A percentile compares a stretch with the other conserved stretches of the same genome.
Evolutionary conservation across 2,329 filamentous ascomycete genomes (phyloP).

Genomic region (Aureobasidium sp.): DNA sequence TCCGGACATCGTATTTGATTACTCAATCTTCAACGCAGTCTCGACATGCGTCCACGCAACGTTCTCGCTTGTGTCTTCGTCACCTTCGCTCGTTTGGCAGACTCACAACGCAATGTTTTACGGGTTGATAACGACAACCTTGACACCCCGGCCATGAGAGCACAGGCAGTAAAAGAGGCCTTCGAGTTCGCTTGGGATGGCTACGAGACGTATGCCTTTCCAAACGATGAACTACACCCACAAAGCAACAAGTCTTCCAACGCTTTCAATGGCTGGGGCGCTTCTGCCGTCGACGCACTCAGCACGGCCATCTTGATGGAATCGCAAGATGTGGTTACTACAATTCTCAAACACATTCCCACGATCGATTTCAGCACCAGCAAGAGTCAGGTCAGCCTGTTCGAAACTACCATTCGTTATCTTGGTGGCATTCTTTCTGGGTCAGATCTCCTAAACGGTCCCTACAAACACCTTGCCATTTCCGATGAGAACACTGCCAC

Average conservation of each 20-base stretch:
- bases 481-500: conserved; percentile 44
- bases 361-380: conserved; percentile 62
- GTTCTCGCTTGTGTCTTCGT: not conserved
- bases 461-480: conserved; percentile 28
- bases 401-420: conserved; percentile 88
- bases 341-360: conserved; percentile 65
- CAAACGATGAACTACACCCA: conserved; percentile 67
- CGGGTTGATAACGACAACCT: not conserved
- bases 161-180: conserved; percentile 55
- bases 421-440: conserved; percentile 72
- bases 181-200: conserved; percentile 67
- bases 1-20: no score
- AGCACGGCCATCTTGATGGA: conserved; percentile 74
- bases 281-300: conserved; percentile 72
- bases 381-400: conserved; percentile 58
- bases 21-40: no score
- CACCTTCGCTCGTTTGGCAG: not conserved
- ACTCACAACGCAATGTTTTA: not conserved
- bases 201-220: conserved; percentile 55
- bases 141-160: not conserved
- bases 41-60: not conserved
- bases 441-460: conserved; percentile 66
- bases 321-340: conserved; percentile 57
- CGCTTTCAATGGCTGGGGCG: conserved; percentile 77
- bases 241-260: conserved; percentile 59